phyloP scores from a whole-genome alignment of 345 rosid species.

The thale cress (Arabidopsis thaliana) region TAIR10.1 NC_003075.7:17887001-17887500 shows the following conservation, averaged over 20 bases:
- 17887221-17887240: slow-evolving; percentile 89
- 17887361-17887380: slow-evolving; percentile 65
- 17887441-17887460: slow-evolving; percentile 23
- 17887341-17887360: slow-evolving; percentile 77
- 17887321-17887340: slow-evolving; percentile 71
- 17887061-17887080: slow-evolving; percentile 75
- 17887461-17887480: neutral
- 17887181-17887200: slow-evolving; percentile 79
- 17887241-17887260: slow-evolving; percentile 91
- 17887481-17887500: neutral
- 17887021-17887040: slow-evolving; percentile 23
- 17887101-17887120: slow-evolving; percentile 30
- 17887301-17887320: neutral
- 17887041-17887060: slow-evolving; percentile 69
- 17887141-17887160: neutral
- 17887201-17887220: slow-evolving; percentile 78
- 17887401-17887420: slow-evolving; percentile 61
- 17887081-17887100: slow-evolving; percentile 68
- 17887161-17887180: neutral
- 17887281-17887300: neutral
- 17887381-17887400: slow-evolving; percentile 66
- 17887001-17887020: neutral
- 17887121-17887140: neutral
- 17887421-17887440: slow-evolving; percentile 73
- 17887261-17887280: slow-evolving; percentile 23